These are phyloP conservation scores for Trypanosoma scelopori DNA, from an alignment of 208 protist species.

Conservation along the genomic window DNA sequence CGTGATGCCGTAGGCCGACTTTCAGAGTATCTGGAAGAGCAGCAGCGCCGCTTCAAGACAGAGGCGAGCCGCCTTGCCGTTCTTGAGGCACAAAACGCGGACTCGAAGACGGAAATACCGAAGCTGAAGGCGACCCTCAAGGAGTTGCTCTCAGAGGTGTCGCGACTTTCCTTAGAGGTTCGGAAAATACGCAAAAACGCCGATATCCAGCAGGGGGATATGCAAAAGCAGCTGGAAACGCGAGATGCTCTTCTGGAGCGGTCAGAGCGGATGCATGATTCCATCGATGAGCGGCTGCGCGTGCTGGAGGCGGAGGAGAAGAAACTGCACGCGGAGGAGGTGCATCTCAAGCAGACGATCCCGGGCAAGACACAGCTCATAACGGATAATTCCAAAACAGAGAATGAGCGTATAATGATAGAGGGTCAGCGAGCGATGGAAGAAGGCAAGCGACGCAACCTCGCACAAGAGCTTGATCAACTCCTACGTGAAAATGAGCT, in stretches of 20 bases:
- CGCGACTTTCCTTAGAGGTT: slow-evolving; percentile 32
- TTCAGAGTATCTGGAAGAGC: slow-evolving; percentile 61
- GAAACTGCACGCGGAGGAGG: slow-evolving; percentile 58
- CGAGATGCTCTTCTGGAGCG: slow-evolving; percentile 51
- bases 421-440: slow-evolving; percentile 81
- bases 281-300: slow-evolving; percentile 55
- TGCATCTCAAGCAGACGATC: slow-evolving; percentile 57
- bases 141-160: slow-evolving; percentile 75
- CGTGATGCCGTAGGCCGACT: slow-evolving; percentile 46
- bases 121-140: slow-evolving; percentile 74
- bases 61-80: slow-evolving; percentile 79
- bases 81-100: slow-evolving; percentile 81
- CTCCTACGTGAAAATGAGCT: slow-evolving; percentile 90
- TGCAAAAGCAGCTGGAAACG: slow-evolving; percentile 44
- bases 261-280: slow-evolving; percentile 41
- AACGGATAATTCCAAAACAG: slow-evolving; percentile 68
- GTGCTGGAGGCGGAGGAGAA: slow-evolving; percentile 68
- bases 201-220: slow-evolving; percentile 62
- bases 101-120: slow-evolving; percentile 83
- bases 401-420: slow-evolving; percentile 43
- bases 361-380: slow-evolving; percentile 64
- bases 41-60: slow-evolving; percentile 65
- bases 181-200: slow-evolving; percentile 40
- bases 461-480: slow-evolving; percentile 86
- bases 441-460: slow-evolving; percentile 87